Percentiles rank a stretch among this genome's conserved stretches.
Evolutionary conservation across 1,139 yeast species (phyloP).

Genomic region (Blastobotrys capitulatus): DNA sequence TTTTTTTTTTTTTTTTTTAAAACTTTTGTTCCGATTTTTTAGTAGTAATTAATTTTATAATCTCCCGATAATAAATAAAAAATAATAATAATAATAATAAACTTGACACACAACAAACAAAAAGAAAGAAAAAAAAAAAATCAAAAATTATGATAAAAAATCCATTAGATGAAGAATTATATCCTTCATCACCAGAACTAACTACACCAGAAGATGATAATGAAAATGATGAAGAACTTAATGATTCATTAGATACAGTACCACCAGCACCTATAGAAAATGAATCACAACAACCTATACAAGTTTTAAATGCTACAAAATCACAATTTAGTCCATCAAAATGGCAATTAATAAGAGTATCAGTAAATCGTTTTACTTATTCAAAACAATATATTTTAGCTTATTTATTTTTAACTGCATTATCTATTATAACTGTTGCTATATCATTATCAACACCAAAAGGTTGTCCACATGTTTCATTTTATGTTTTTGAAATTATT

Average conservation of each 20-base stretch:
- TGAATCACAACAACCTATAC: neutral
- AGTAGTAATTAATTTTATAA: too few species aligned
- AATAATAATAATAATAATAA: too few species aligned
- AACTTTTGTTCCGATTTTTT: too few species aligned
- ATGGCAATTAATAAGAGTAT: slow-evolving; percentile 16
- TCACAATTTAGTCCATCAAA: slow-evolving; percentile 17
- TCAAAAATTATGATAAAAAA: neutral
- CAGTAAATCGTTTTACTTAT: slow-evolving; percentile 20
- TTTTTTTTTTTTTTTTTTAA: too few species aligned
- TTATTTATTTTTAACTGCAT: slow-evolving; percentile 15
- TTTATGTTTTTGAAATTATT: slow-evolving; percentile 14
- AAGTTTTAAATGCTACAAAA: neutral
- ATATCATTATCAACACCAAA: slow-evolving; percentile 18
- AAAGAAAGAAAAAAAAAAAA: too few species aligned
- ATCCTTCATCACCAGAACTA: neutral
- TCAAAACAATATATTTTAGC: slow-evolving; percentile 18
- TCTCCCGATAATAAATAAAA: too few species aligned
- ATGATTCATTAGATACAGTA: slow-evolving; percentile 2
- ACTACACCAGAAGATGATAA: neutral
- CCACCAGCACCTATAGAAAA: neutral
- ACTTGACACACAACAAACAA: too few species aligned
- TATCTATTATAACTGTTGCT: slow-evolving; percentile 17
- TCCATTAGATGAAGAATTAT: slow-evolving; percentile 8
- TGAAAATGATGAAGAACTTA: neutral
- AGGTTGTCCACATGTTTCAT: slow-evolving; percentile 17